Conservation (phyloP, 176 grass and related monocot genomes). For the Rhynchospora tenuis region DNA sequence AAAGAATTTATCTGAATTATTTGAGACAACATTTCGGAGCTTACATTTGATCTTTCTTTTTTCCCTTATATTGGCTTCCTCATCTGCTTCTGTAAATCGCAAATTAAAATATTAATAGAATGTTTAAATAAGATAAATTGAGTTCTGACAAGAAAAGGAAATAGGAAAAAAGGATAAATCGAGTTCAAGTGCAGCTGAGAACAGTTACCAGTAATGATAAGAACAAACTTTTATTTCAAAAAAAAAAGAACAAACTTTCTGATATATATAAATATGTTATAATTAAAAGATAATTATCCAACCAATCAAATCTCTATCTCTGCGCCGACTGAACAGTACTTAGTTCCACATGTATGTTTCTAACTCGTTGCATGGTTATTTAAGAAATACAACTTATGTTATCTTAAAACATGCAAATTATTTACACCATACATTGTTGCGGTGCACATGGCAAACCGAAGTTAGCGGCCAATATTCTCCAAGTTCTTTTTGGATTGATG, state of each 20-base stretch:
- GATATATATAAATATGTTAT: neutral
- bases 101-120: neutral
- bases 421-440: neutral
- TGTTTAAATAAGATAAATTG: neutral
- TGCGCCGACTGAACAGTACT: neutral
- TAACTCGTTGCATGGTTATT: neutral
- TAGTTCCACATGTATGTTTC: slow-evolving; percentile 11
- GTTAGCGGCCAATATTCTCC: slow-evolving; percentile 17
- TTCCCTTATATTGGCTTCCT: no score
- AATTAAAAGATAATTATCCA: neutral
- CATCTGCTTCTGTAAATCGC: no score
- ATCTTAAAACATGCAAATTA: neutral
- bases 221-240: neutral
- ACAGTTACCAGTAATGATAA: neutral
- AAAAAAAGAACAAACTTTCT: neutral
- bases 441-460: slow-evolving; percentile 16
- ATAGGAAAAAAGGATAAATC: no score
- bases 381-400: neutral
- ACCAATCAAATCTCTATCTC: no score
- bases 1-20: no score
- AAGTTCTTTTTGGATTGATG: slow-evolving; percentile 16
- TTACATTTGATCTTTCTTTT: no score
- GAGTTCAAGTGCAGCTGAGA: neutral
- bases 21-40: no score
- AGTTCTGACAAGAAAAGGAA: no score